Evolutionary conservation across 768 basidiomycete species (phyloP).

Genomic region (Xerocomellus chrysenteron): DNA sequence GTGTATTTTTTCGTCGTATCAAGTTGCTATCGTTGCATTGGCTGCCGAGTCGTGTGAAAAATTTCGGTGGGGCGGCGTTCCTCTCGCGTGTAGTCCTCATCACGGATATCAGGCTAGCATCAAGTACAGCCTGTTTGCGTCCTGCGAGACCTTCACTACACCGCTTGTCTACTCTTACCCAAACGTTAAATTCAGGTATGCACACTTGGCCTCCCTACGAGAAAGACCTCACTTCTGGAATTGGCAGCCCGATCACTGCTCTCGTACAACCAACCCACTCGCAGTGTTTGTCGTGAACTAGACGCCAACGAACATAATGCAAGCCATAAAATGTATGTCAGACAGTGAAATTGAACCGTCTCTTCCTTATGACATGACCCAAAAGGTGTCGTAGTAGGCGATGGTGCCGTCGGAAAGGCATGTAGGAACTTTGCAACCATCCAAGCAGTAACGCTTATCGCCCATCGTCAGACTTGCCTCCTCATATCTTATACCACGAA

Average conservation of each 20-base stretch:
- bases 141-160: constrained; percentile 3
- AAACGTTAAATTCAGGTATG: constrained; percentile 4
- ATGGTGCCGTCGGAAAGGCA: constrained; percentile 98
- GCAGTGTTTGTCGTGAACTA: constrained; percentile 12
- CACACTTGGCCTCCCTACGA: background rate
- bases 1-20: constrained; percentile 24
- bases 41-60: constrained; percentile 24
- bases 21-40: constrained; percentile 2
- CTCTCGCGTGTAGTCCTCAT: constrained; percentile 20
- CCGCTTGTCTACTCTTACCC: background rate
- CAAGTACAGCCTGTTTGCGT: constrained; percentile 23
- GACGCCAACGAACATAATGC: constrained; percentile 49
- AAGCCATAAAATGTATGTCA: constrained; percentile 87
- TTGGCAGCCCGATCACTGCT: constrained; percentile 16
- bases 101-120: constrained; percentile 30
- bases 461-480: constrained; percentile 77
- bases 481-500: constrained; percentile 99
- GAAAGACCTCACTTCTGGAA: constrained; percentile 10
- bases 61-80: constrained; percentile 15
- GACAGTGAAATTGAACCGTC: constrained; percentile 7
- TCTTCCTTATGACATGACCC: constrained; percentile 32
- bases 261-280: constrained; percentile 13
- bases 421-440: constrained; percentile 26
- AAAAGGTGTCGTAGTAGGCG: constrained; percentile 94
- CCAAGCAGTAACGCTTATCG: constrained; percentile 13